Evolutionary conservation across 768 basidiomycete species (phyloP), one percentile per base, ranked within the genome.

Genomic region (Leucocoprinus leucothites): DNA sequence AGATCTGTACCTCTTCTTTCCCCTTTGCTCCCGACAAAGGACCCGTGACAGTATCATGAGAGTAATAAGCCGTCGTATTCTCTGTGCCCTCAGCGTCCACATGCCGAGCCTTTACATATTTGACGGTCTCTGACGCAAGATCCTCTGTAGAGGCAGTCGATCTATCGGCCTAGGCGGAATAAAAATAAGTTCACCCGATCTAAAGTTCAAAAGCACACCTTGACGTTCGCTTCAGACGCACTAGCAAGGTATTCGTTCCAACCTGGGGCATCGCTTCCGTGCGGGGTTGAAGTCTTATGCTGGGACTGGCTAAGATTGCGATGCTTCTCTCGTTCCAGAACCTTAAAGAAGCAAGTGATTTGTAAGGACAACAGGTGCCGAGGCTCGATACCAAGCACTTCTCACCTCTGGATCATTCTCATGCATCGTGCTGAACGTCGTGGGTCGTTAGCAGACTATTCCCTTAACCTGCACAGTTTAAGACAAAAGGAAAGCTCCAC

Each of bases 241-340:
- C 75, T 78, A 0, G 87, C 87, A 11, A 89, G 76, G 22, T 67
- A 65, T 60, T 89, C 87, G 58, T 87, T 87, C 87, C 87, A 89
- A 1, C 86, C 87, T 2, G 85, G 86, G 0, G 86, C 84, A 58
- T 80, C 65, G 9, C 74, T 48, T 31, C 24, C 60, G 52, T 79
- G 75, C 9, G 80, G 76, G 1, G 81, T 74, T 2, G 80, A 76
- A 1, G 74, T 79, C 57, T 70, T 69, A 62, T 80, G 71, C 26
- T 81, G 76, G 3, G 64, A 63, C 5, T 70, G 68, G 19, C 72
- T 62, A 38, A 82, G 66, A 61, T 81, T 81, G n/a, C 78, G 73
- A 11, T 59, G 65, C 58, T 86, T 87, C 63, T 85, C 81, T 16
- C 62, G 62, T 53, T 82, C 81, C 19, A 85, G 67, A 9, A 76